Base-by-base conservation (phyloP, 345 rosid genomes). In the Camelina laxa region DNA sequence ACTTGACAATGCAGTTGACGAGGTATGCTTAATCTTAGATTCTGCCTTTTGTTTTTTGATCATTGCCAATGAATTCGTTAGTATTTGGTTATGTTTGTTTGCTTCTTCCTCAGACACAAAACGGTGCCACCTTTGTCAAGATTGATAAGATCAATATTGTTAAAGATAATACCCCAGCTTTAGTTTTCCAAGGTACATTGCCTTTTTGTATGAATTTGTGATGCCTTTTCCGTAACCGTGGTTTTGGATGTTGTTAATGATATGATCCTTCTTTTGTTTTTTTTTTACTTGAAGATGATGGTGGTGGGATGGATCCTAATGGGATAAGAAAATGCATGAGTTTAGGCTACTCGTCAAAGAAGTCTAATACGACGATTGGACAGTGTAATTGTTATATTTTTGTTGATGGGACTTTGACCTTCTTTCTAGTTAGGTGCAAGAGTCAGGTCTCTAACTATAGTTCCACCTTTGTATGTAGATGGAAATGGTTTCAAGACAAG, bases 401-500 rank as follows among this genome's bases (percentile, higher is more conserved):
- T 41, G 9, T 69, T 58, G 30, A n/a, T 16, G 20, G 57, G 55
- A 30, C 14, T 8, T 69, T 75, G 19, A 68, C 16, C 15, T 74
- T 65, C 12, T 69, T 70, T 63, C 31, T 65, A 14, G 70, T 50
- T 68, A n/a, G 72, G 15, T 33, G 1, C 17, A 47, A 38, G 15
- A 48, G 16, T 53, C 44, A 47, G 50, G 27, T 61, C 27, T 41
- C 41, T 74, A 45, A 75, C 63, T 30, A 10, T 1, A 54, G 41
- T 31, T 11, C 2, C 48, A 65, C 57, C 5, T 60, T 58, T 54
- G 17, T 60, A 38, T 44, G 10, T 82, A 94, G 97, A 94, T 90
- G 98, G 98, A 54, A 94, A 91, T 86, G 98, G 98, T 59, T 94
- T 94, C 81, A 94, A 94, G 93, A 94, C 98, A 55, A 94, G 98